Base-by-base conservation (phyloP, 2,329 filamentous ascomycete genomes). In the Parascedosporium putredinis region DNA sequence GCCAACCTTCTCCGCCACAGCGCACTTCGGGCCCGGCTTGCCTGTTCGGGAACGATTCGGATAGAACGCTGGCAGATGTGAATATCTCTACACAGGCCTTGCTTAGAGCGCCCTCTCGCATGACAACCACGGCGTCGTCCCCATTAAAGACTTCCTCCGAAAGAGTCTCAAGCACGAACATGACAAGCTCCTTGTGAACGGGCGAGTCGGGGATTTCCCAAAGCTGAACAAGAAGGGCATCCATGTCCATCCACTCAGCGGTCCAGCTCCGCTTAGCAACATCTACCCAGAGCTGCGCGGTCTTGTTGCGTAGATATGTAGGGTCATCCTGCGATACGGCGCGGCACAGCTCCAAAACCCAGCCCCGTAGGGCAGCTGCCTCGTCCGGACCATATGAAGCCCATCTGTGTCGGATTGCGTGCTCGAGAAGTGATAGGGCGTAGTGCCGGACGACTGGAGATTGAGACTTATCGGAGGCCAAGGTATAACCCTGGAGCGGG, bases 221-320 rank as follows among this genome's bases (percentile, higher is more conserved):
- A 18, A 97, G 74, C 59, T 81, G 78, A 42, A 90, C 79, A 50
- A 98, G 75, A 60, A 86, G 75, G 55, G 81, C 70, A 64, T 98
- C 94, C 91, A 98, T 95, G 61, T 94, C 83, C 72, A 86, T 82
- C 93, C 94, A 98, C 54, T 93, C 86, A 27, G 80, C 75, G n/a
- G 78, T 88, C 93, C 93, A 98, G 62, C 81, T 86, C 59, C 91
- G 79, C 71, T 97, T 97, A 36, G 90, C 89, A 49, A 95, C 75
- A 65, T 97, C 93, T 6, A 90, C 87, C 93, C 93, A 98, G 54
- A 98, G 70, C 67, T 95, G 86, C 24, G 88, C 88, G 29, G 93
- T 84, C 70, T 98, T 98, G 73, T 95, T 97, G 57, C 91, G 79
- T 55, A 96, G 72, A 63, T 90, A 98, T 27, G 77, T 66, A 2